Conservation (phyloP, 768 basidiomycete genomes). For the Sporobolomyces phaffii region DNA sequence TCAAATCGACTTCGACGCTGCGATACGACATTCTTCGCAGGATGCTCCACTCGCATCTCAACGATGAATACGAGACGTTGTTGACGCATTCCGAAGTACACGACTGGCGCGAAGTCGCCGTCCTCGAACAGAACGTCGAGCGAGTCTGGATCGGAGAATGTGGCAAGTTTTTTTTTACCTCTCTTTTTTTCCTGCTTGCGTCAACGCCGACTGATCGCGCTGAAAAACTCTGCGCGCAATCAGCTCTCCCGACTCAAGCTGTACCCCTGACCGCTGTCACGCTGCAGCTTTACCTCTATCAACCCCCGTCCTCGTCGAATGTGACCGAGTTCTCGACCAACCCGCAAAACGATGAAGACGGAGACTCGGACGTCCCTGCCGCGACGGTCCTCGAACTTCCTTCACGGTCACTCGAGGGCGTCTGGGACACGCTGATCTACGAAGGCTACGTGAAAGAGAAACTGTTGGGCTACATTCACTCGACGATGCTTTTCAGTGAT, state of each 20-base stretch:
- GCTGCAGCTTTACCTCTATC: constrained; percentile 81
- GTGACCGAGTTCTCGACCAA: constrained; percentile 58
- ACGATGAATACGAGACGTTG: constrained; percentile 59
- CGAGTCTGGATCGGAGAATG: constrained; percentile 62
- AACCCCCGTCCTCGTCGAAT: constrained; percentile 57
- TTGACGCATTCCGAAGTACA: constrained; percentile 63
- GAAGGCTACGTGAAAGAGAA: constrained; percentile 71
- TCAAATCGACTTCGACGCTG: constrained; percentile 62
- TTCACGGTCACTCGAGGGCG: constrained; percentile 71
- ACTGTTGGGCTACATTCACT: constrained; percentile 82
- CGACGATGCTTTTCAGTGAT: constrained; percentile 86
- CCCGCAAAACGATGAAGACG: constrained; percentile 50
- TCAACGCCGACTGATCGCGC: too few species aligned
- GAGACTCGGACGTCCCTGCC: constrained; percentile 71
- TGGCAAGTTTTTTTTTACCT: constrained; percentile 42
- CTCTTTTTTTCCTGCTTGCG: too few species aligned
- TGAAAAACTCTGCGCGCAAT: too few species aligned
- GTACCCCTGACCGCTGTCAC: constrained; percentile 16
- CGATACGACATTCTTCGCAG: constrained; percentile 67
- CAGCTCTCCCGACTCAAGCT: constrained; percentile 21
- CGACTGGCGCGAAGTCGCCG: constrained; percentile 72
- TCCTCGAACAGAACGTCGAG: constrained; percentile 69
- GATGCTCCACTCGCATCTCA: constrained; percentile 57
- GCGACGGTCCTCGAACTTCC: constrained; percentile 87
- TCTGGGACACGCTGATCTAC: constrained; percentile 85